Evolutionary conservation across 2,329 filamentous ascomycete genomes (phyloP), one percentile per base, ranked within the genome.

Genomic region (Phaeosphaeriaceae sp.): DNA sequence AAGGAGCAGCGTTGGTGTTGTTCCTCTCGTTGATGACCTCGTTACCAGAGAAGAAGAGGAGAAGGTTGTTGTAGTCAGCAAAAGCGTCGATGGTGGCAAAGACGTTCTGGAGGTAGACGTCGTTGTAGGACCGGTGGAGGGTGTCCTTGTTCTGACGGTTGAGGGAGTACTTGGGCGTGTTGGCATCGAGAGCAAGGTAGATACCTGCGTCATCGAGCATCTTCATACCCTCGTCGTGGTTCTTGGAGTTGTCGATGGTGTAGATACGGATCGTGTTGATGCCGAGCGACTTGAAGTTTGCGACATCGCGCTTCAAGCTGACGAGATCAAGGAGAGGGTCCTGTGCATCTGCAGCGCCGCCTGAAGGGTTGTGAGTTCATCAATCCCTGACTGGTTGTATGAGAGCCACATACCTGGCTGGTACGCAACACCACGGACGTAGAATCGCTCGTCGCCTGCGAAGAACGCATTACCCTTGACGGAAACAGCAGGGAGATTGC

Each of bases 231-330:
- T 88, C 85, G 68, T 93, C 89, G 80, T 97, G 93, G 78, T 89
- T 82, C 71, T 84, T 80, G 50, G 89, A 89, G 85, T 97, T 97
- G 83, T 97, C 93, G 67, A 96, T 89, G 7, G 90, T 92, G 84
- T 97, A 97, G 63, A 97, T 90, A 79, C 93, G 92, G 74, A 97
- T 85, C 20, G 92, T 93, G 83, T 97, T 97, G 80, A 97, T 84
- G 36, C 92, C 92, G 53, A 97, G 84, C 64, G 92, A 85, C 82
- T 91, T 86, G 86, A 97, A 96, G 76, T 91, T 84, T 53, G 82
- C 79, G 66, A 97, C 89, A 75, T 96, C 92, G 63, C 92, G 90
- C 76, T 85, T 83, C 84, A 93, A 94, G 71, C 83, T 79, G 4
- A 79, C 77, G 31, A 84, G 71, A 69, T 96, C 89, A 60, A 91